Evolutionary conservation across 768 basidiomycete genomes (phyloP).

Genomic region (Cystoderma amianthinum): DNA sequence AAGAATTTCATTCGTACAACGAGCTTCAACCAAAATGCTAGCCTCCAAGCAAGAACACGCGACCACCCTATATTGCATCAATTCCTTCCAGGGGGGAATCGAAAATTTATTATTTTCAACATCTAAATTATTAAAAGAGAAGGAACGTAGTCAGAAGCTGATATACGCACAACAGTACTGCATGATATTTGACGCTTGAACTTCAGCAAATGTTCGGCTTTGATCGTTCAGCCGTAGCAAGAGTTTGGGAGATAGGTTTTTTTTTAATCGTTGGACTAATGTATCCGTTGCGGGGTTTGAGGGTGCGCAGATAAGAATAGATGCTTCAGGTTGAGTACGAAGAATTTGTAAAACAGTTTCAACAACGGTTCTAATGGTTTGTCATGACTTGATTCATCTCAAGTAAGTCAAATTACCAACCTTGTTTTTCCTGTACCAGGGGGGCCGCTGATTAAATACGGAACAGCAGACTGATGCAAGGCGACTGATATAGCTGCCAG

Average conservation of each 20-base stretch:
- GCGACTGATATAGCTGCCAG: conserved; percentile 35
- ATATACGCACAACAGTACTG: conserved; percentile 37
- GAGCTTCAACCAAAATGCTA: conserved; percentile 32
- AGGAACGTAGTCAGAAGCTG: not conserved
- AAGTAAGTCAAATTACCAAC: conserved; percentile 11
- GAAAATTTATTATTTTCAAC: conserved; percentile 39
- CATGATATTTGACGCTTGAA: conserved; percentile 29
- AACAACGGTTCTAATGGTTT: conserved; percentile 32
- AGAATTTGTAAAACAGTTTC: conserved; percentile 45
- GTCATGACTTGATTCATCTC: not conserved
- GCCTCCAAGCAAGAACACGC: conserved; percentile 42
- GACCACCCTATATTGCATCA: conserved; percentile 41
- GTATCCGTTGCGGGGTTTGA: conserved; percentile 48
- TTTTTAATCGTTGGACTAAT: conserved; percentile 31
- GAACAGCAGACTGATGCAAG: conserved; percentile 35
- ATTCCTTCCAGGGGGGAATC: conserved; percentile 35
- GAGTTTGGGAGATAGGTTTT: conserved; percentile 28
- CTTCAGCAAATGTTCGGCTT: conserved; percentile 43
- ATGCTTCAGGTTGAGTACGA: conserved; percentile 35
- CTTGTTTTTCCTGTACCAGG: conserved; percentile 50
- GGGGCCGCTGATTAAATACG: conserved; percentile 41
- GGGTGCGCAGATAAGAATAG: conserved; percentile 42
- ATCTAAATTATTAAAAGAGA: conserved; percentile 17
- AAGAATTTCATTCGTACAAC: conserved; percentile 34
- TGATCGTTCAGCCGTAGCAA: conserved; percentile 43